These are phyloP conservation scores for Trichoderma lentiforme DNA, from an alignment of 2,329 filamentous ascomycete genomes.

Conservation along the genomic window DNA sequence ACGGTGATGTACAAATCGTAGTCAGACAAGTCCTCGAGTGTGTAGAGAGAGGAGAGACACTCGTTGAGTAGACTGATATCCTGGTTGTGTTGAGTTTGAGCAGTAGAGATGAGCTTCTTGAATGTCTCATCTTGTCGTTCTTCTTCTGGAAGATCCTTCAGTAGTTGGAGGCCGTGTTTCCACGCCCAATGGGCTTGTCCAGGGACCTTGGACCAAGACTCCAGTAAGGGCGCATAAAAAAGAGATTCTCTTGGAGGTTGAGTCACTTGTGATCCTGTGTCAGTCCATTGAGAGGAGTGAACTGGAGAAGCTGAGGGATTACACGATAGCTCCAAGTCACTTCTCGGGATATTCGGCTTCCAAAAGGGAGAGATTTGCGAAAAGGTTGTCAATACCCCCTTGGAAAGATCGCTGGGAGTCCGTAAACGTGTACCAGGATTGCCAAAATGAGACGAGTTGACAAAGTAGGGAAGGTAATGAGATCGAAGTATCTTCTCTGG, in stretches of 20 bases:
- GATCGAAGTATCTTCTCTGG: background rate
- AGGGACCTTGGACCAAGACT: background rate
- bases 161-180: background rate
- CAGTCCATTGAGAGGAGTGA: background rate
- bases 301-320: too few species aligned
- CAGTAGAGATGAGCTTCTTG: background rate
- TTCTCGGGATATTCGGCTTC: background rate
- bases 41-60: background rate
- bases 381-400: background rate
- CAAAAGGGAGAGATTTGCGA: background rate
- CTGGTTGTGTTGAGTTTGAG: background rate
- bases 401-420: background rate
- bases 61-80: background rate
- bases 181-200: background rate
- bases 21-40: background rate
- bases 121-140: background rate
- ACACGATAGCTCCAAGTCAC: background rate
- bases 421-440: background rate
- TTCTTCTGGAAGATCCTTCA: background rate
- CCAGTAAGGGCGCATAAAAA: background rate
- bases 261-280: background rate
- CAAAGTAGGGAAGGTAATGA: background rate
- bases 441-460: background rate
- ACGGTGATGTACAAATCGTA: background rate
- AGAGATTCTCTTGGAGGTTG: background rate